Conservation (phyloP, 768 basidiomycete species). For the Dacryopinax primogenitus region DNA sequence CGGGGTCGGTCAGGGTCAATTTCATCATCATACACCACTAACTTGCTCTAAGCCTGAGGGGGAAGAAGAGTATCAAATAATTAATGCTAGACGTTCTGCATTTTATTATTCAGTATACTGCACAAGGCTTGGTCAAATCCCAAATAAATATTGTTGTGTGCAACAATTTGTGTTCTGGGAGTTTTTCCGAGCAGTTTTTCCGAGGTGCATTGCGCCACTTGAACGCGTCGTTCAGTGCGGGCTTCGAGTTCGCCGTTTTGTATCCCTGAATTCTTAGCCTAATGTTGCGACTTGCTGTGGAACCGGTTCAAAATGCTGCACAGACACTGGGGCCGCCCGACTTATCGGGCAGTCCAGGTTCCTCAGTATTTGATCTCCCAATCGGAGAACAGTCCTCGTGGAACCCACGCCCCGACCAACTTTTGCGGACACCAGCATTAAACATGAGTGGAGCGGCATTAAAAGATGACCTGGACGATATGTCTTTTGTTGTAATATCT, state of each 20-base stretch:
- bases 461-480: slow-evolving; percentile 9
- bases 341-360: neutral
- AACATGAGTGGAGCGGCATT: neutral
- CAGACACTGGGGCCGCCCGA: neutral
- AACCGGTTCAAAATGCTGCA: neutral
- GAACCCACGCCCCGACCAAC: neutral
- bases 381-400: neutral
- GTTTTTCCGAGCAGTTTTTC: neutral
- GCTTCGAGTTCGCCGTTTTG: neutral
- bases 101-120: too few relatives aligned
- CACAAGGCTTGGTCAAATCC: too few relatives aligned
- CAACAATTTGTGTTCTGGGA: neutral
- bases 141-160: too few relatives aligned
- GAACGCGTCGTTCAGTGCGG: neutral
- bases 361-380: neutral
- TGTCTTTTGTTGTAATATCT: slow-evolving; percentile 64
- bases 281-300: neutral
- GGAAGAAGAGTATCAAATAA: too few relatives aligned
- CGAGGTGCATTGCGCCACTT: neutral
- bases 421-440: neutral
- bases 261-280: neutral
- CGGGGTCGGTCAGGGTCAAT: too few relatives aligned
- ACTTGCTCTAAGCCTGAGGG: too few relatives aligned
- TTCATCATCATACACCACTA: too few relatives aligned
- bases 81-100: too few relatives aligned